These are phyloP conservation scores for Penicillium macrosclerotiorum DNA, from an alignment of 495 filamentous ascomycete genomes.

Conservation along the genomic window DNA sequence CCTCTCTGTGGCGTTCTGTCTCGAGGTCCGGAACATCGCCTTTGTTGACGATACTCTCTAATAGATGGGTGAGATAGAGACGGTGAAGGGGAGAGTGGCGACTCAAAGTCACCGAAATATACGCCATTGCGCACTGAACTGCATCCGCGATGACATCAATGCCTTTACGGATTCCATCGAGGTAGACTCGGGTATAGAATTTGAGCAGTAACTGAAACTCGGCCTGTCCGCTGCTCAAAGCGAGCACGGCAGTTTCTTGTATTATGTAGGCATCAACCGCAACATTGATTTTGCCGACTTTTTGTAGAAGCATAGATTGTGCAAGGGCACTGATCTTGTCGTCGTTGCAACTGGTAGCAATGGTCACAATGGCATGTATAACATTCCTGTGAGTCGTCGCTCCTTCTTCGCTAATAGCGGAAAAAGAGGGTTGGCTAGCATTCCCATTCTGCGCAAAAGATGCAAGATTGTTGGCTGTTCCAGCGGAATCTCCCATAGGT, in stretches of 20 bases:
- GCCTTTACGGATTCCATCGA: slow-evolving; percentile 66
- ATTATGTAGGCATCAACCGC: slow-evolving; percentile 80
- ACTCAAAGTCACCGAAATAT: slow-evolving; percentile 67
- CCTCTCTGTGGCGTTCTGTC: slow-evolving; percentile 65
- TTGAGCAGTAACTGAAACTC: slow-evolving; percentile 86
- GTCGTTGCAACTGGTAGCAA: slow-evolving; percentile 77
- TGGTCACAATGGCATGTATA: slow-evolving; percentile 83
- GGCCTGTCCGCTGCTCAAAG: slow-evolving; percentile 64
- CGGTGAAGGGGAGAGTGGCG: slow-evolving; percentile 68
- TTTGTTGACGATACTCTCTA: slow-evolving; percentile 86
- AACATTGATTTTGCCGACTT: slow-evolving; percentile 77
- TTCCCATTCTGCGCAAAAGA: slow-evolving; percentile 57
- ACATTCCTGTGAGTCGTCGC: slow-evolving; percentile 72
- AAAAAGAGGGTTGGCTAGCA: slow-evolving; percentile 76
- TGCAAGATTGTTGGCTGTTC: slow-evolving; percentile 25
- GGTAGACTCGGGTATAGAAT: slow-evolving; percentile 69
- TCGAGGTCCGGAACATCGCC: slow-evolving; percentile 65
- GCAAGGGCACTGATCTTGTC: slow-evolving; percentile 90
- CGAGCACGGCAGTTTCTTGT: slow-evolving; percentile 73
- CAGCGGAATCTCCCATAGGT: slow-evolving; percentile 20
- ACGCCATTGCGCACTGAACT: slow-evolving; percentile 63
- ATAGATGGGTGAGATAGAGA: slow-evolving; percentile 75
- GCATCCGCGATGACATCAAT: slow-evolving; percentile 42
- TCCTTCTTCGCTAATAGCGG: slow-evolving; percentile 70
- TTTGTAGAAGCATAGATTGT: slow-evolving; percentile 94